Evolutionary conservation across 495 filamentous ascomycete species (phyloP).

Genomic region (Hapsidospora chrysogenum): DNA sequence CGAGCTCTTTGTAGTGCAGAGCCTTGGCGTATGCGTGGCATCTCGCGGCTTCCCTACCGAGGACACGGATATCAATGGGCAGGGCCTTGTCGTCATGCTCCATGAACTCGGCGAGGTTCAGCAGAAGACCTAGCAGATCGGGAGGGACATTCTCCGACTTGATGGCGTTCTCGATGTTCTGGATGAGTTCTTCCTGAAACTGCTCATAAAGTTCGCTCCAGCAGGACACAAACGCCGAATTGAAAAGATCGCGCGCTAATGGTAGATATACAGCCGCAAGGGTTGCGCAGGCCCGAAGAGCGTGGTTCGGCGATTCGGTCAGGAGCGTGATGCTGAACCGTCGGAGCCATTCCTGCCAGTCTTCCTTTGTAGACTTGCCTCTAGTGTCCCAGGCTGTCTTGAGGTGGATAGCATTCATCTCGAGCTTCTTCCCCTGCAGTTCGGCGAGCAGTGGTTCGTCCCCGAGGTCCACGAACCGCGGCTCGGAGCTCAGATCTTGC

Average conservation of each 20-base stretch:
- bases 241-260: constrained; percentile 85
- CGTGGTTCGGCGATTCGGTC: constrained; percentile 90
- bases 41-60: constrained; percentile 83
- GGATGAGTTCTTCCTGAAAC: constrained; percentile 80
- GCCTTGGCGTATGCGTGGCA: constrained; percentile 98
- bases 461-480: constrained; percentile 57
- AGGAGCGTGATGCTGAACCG: constrained; percentile 90
- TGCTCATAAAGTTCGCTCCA: constrained; percentile 96
- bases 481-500: constrained; percentile 82
- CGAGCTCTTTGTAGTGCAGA: constrained; percentile 94
- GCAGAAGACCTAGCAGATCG: constrained; percentile 81
- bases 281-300: constrained; percentile 79
- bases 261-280: constrained; percentile 83
- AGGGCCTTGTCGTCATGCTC: constrained; percentile 97
- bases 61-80: constrained; percentile 85
- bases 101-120: constrained; percentile 98
- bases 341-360: constrained; percentile 98
- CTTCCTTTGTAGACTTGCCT: constrained; percentile 87
- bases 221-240: constrained; percentile 95
- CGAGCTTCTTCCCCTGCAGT: constrained; percentile 79
- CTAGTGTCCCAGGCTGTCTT: constrained; percentile 95
- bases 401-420: constrained; percentile 91
- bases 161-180: constrained; percentile 87
- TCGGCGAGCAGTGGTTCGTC: constrained; percentile 71
- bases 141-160: constrained; percentile 85